Evolutionary conservation across 768 basidiomycete species (phyloP).

Genomic region (Fomitopsis serialis): DNA sequence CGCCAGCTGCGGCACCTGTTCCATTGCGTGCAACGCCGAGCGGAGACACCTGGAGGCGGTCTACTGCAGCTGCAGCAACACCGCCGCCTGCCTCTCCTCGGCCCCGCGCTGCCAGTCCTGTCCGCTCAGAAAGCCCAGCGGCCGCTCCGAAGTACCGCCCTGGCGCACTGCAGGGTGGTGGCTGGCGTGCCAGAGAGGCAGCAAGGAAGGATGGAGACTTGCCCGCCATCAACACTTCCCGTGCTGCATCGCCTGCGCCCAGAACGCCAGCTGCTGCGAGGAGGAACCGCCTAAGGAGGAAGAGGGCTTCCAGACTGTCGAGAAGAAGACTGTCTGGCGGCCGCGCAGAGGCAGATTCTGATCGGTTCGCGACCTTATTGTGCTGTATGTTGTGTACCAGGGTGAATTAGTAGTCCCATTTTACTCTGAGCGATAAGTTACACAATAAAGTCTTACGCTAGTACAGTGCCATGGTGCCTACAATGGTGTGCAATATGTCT

Average conservation of each 20-base stretch:
- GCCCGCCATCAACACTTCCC: conserved; percentile 23
- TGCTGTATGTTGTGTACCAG: conserved; percentile 8
- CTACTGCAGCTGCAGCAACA: conserved; percentile 7
- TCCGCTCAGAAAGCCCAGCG: conserved; percentile 47
- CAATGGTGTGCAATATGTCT: neutral
- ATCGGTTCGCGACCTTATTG: neutral
- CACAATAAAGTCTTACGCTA: neutral
- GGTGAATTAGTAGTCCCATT: conserved; percentile 14
- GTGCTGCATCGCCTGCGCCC: conserved; percentile 34
- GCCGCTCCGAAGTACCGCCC: conserved; percentile 39
- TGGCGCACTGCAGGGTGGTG: conserved; percentile 34
- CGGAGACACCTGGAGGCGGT: conserved; percentile 18
- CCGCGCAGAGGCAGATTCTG: conserved; percentile 1
- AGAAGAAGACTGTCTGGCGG: conserved; percentile 35
- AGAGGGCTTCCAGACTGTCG: conserved; percentile 70
- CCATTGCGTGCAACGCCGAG: conserved; percentile 5
- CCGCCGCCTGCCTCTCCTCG: conserved; percentile 18
- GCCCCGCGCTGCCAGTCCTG: conserved; percentile 26
- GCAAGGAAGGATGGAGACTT: conserved; percentile 34
- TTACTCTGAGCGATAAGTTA: conserved; percentile 2
- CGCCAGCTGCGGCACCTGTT: conserved; percentile 11
- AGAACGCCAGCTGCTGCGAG: conserved; percentile 16
- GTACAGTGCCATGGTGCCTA: neutral
- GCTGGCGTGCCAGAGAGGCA: conserved; percentile 58
- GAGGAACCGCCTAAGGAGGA: conserved; percentile 48